These are phyloP conservation scores for Calonectria honghensis DNA, from an alignment of 2,329 filamentous ascomycete species.

Conservation along the genomic window DNA sequence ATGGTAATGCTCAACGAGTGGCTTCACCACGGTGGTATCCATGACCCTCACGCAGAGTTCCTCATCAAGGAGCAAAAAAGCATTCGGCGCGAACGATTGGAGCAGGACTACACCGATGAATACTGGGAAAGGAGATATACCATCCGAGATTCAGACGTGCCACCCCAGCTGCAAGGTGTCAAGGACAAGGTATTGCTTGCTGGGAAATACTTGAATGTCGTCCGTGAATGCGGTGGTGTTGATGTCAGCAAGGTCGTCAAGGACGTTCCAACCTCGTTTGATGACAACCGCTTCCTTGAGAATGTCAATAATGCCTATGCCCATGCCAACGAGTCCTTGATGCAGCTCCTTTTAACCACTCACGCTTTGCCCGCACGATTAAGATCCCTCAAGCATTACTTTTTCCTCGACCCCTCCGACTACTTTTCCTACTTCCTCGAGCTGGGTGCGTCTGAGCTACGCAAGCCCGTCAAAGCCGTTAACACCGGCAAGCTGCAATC, in stretches of 20 bases:
- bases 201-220: conserved; percentile 98
- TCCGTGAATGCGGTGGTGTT: conserved; percentile 96
- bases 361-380: conserved; percentile 92
- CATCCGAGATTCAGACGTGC: conserved; percentile 91
- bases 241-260: conserved; percentile 92
- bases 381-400: conserved; percentile 97
- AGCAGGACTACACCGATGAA: conserved; percentile 98
- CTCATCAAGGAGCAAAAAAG: conserved; percentile 97
- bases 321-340: conserved; percentile 93
- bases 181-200: conserved; percentile 96
- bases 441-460: conserved; percentile 89
- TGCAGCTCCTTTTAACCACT: conserved; percentile 92
- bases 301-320: conserved; percentile 98
- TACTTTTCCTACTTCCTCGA: conserved; percentile 99
- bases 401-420: conserved; percentile 97
- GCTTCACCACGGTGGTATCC: conserved; percentile 96
- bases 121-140: conserved; percentile 99
- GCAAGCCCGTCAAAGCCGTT: conserved; percentile 90
- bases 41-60: conserved; percentile 95
- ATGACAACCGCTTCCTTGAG: conserved; percentile 92
- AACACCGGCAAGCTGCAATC: conserved; percentile 97
- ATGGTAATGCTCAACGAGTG: conserved; percentile 99
- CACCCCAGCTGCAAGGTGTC: conserved; percentile 91
- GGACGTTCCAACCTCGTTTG: conserved; percentile 93
- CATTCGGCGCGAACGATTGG: conserved; percentile 90